A percentile compares a stretch with the other conserved stretches of the same genome.
These are phyloP conservation scores for Apocynum venetum DNA, from an alignment of 257 asterid species.

Conservation along the genomic window DNA sequence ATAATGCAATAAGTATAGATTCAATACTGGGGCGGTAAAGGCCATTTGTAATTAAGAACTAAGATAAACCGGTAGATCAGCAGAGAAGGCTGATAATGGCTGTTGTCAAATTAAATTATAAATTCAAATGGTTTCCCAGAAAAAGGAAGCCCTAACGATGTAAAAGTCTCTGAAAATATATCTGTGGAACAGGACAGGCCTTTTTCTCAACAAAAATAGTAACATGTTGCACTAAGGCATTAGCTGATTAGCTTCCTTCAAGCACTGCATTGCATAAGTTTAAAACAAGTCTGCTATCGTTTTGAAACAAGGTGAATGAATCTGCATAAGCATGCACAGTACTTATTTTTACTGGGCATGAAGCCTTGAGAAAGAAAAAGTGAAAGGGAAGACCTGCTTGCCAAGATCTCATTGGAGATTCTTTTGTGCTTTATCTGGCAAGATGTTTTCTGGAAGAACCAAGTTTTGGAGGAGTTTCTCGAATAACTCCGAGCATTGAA, in stretches of 20 bases:
- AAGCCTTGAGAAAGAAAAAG: constrained; percentile 15
- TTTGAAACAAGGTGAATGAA: background rate
- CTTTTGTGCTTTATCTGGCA: constrained; percentile 59
- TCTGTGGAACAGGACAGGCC: background rate
- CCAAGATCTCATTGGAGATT: constrained; percentile 38
- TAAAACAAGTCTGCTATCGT: constrained; percentile 19
- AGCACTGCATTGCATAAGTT: background rate
- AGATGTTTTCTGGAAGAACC: constrained; percentile 66
- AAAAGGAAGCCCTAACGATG: background rate
- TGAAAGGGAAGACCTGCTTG: constrained; percentile 15
- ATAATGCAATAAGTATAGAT: background rate
- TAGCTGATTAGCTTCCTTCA: background rate
- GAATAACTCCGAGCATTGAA: constrained; percentile 67
- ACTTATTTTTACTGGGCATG: constrained; percentile 10
- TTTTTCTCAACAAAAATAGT: background rate
- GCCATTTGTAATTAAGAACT: background rate
- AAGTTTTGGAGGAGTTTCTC: constrained; percentile 81
- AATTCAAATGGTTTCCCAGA: background rate
- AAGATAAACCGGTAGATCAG: background rate
- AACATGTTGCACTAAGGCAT: constrained; percentile 6
- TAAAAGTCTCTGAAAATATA: constrained; percentile 1
- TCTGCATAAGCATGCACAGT: constrained; percentile 1
- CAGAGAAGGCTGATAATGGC: background rate
- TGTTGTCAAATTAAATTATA: background rate
- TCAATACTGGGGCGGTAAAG: background rate